These are phyloP conservation scores for Metschnikowia chrysomelidarum DNA, from an alignment of 805 yeast genomes.

Conservation along the genomic window DNA sequence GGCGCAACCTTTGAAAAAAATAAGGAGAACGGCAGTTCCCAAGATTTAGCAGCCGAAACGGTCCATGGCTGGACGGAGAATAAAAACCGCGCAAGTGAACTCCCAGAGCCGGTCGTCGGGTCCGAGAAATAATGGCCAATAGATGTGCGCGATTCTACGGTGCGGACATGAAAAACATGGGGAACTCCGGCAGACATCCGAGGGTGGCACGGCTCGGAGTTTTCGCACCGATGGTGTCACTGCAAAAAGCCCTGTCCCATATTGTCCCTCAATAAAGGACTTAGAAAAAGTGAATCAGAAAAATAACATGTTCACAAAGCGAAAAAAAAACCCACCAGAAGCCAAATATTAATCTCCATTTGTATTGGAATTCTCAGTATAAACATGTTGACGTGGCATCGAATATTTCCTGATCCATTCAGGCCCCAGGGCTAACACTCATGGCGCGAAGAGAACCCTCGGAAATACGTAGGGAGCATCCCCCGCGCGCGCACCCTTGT, in stretches of 20 bases:
- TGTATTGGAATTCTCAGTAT: no score
- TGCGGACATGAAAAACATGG: conserved; percentile 26
- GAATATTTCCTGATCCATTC: no score
- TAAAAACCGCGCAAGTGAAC: background rate
- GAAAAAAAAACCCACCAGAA: background rate
- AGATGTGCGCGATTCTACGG: conserved; percentile 14
- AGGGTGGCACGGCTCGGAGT: no score
- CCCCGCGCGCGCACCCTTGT: no score
- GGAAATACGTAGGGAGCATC: no score
- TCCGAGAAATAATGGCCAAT: conserved; percentile 25
- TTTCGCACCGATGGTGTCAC: no score
- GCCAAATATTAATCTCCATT: background rate
- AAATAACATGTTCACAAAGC: background rate
- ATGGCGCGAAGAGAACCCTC: no score
- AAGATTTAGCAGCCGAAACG: background rate
- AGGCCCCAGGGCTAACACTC: no score
- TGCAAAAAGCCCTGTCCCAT: conserved; percentile 1
- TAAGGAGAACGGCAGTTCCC: background rate
- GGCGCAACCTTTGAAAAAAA: no score
- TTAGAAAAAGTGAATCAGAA: background rate
- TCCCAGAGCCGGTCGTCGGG: conserved; percentile 16
- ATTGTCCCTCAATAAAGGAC: background rate
- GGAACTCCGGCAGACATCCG: conserved; percentile 15
- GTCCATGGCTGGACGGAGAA: background rate
- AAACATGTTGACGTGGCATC: no score